These are phyloP conservation scores for Cucumis variabilis DNA, from an alignment of 331 rosid species.

Conservation along the genomic window DNA sequence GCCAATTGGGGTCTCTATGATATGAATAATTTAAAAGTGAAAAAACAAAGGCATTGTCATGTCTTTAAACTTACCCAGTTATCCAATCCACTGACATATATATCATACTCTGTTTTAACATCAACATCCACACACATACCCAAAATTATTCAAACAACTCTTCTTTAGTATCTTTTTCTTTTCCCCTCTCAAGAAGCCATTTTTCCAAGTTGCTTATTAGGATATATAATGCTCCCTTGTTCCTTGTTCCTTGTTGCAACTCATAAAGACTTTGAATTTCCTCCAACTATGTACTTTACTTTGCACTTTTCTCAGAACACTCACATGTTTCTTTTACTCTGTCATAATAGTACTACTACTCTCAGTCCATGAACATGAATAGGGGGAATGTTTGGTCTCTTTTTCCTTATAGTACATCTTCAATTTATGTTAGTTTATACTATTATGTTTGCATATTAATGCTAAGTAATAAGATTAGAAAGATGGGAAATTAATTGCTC, in stretches of 20 bases:
- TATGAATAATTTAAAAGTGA: too few relatives aligned
- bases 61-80: not conserved
- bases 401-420: not conserved
- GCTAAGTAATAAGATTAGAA: not conserved
- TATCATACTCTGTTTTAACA: not conserved
- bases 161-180: not conserved
- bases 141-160: not conserved
- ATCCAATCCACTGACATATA: not conserved
- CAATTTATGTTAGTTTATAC: too few relatives aligned
- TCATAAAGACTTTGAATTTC: not conserved
- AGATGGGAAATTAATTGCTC: not conserved
- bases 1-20: not conserved
- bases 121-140: not conserved
- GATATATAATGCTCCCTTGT: not conserved
- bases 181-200: not conserved
- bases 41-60: not conserved
- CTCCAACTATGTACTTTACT: slow-evolving; percentile 13
- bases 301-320: not conserved
- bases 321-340: slow-evolving; percentile 12
- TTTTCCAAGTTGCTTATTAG: not conserved
- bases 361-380: not conserved
- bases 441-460: too few relatives aligned
- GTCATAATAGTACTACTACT: not conserved
- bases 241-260: not conserved
- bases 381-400: not conserved